Base-by-base conservation (phyloP, 2,329 filamentous ascomycete genomes). In the Xylaria sp. region DNA sequence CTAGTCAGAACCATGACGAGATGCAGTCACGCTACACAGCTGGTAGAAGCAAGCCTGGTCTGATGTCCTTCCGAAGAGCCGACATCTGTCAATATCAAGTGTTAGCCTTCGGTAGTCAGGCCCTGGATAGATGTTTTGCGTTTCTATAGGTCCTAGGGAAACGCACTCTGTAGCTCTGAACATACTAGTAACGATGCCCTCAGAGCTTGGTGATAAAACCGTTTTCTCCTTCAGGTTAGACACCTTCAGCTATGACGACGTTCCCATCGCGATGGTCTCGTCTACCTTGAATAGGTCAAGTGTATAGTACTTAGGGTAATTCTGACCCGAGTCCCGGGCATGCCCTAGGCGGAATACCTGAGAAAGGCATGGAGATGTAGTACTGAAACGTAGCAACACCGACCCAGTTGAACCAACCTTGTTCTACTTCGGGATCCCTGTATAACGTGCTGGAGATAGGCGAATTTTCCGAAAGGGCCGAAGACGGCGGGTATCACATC, bases 401-500 rank as follows among this genome's bases (percentile, higher is more conserved):
- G 32, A n/a, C 60, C 65, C 46, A 36, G 59, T 56, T 28, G 30
- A 45, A 60, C 56, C 60, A 61, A 39, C 65, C 55, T 53, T 52
- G 36, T 30, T 41, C 15, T 55, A n/a, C 58, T 53, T 43, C 18
- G 28, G 15, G 13, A 70, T 70, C 69, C 66, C 63, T 70, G 69
- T 60, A 56, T 34, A 63, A 64, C 55, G 60, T 68, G 65, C 60
- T 64, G 61, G 46, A 69, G 63, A 70, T 70, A 70, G 69, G 68
- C 66, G 60, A 69, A 63, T 60, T 61, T 56, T 67, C 69, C 69
- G 69, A 70, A 63, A 62, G 53, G 69, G 63, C 66, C 66, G 69
- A 69, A 41, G 52, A n/a, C 45, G 45, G 32, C 45, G 50, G 60
- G 43, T 59, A 58, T 56, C 41, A 50, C 18, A 30, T 55, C 12